phyloP scores from a whole-genome alignment of 768 basidiomycete genomes.

The Leccinum olivaceopallidum region DNA sequence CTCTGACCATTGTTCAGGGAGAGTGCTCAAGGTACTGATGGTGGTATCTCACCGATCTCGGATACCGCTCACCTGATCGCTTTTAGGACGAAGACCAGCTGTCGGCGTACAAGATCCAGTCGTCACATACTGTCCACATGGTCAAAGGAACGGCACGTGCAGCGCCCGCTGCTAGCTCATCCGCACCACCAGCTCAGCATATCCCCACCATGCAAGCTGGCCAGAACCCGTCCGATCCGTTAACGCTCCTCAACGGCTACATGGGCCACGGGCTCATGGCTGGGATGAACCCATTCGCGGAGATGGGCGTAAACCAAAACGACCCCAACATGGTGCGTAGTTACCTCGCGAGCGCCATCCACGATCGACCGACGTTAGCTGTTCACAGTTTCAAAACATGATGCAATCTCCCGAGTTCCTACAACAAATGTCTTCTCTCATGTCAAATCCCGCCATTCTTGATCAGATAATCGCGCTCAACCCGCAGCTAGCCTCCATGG shows the following conservation, averaged over 20 bases:
- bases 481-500: conserved; percentile 75
- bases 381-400: conserved; percentile 72
- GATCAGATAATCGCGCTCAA: conserved; percentile 85
- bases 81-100: conserved; percentile 81
- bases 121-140: conserved; percentile 89
- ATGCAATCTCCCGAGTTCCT: conserved; percentile 83
- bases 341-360: conserved; percentile 3
- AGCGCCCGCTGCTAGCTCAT: conserved; percentile 37
- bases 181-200: conserved; percentile 41
- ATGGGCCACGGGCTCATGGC: conserved; percentile 79
- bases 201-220: conserved; percentile 89
- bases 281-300: conserved; percentile 89
- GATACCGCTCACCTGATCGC: conserved; percentile 10
- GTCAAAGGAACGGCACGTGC: conserved; percentile 77
- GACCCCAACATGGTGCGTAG: conserved; percentile 88
- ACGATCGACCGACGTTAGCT: background rate
- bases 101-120: conserved; percentile 87
- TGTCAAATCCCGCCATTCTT: conserved; percentile 86
- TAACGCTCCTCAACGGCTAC: conserved; percentile 79
- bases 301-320: conserved; percentile 86
- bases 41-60: background rate
- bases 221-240: conserved; percentile 84
- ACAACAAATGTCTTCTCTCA: conserved; percentile 82
- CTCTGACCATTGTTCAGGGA: conserved; percentile 41
- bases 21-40: conserved; percentile 64